A percentile compares a stretch with the other conserved stretches of the same genome.
phyloP scores from a whole-genome alignment of 257 asterid genomes.

The Agastache rugosa region DNA sequence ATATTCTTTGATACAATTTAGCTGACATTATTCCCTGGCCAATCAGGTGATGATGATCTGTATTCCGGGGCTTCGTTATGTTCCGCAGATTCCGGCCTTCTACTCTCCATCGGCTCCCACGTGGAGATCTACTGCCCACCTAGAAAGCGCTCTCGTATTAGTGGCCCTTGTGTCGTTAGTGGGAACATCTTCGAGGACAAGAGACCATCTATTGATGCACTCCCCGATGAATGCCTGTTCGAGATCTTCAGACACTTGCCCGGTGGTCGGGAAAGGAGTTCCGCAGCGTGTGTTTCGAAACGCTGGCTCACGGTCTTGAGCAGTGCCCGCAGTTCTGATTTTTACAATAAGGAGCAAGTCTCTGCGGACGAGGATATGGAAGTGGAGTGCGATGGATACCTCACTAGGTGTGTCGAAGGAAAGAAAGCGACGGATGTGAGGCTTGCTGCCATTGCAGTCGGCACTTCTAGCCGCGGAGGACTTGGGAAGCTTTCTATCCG shows the following conservation, averaged over 20 bases:
- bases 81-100: conserved; percentile 67
- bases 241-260: conserved; percentile 83
- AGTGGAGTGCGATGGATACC: conserved; percentile 72
- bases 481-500: conserved; percentile 86
- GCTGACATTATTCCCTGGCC: conserved; percentile 38
- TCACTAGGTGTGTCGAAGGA: conserved; percentile 88
- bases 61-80: conserved; percentile 51
- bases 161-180: conserved; percentile 49
- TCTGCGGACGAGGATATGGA: conserved; percentile 59
- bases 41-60: conserved; percentile 81
- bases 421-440: conserved; percentile 89
- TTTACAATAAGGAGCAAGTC: conserved; percentile 44
- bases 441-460: conserved; percentile 89
- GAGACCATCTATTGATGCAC: conserved; percentile 68
- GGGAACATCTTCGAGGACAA: conserved; percentile 41
- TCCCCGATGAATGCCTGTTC: conserved; percentile 85
- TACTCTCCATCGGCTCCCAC: conserved; percentile 63
- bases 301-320: conserved; percentile 81
- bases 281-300: conserved; percentile 85
- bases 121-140: conserved; percentile 75
- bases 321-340: conserved; percentile 61
- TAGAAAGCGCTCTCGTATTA: conserved; percentile 71
- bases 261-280: conserved; percentile 72
- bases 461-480: conserved; percentile 92
- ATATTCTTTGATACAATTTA: not conserved